phyloP scores from a whole-genome alignment of 1,139 yeast species.

The Geotrichum fermentans region DNA sequence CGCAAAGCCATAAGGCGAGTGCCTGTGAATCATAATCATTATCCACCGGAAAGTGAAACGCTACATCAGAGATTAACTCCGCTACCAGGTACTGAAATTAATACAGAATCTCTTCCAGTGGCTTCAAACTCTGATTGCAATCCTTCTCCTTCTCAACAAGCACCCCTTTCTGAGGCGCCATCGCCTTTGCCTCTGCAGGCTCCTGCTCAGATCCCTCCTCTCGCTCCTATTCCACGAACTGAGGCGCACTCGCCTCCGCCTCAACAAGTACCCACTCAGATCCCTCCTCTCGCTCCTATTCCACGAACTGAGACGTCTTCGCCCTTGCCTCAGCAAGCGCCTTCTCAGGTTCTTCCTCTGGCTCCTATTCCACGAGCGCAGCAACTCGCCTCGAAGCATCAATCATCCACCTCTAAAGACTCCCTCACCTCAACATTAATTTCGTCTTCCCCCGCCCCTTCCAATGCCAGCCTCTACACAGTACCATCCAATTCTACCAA shows the following conservation, averaged over 20 bases:
- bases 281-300: not conserved
- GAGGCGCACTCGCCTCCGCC: not conserved
- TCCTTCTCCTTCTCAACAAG: not conserved
- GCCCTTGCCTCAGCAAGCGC: not conserved
- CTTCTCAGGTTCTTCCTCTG: not conserved
- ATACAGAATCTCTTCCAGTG: not conserved
- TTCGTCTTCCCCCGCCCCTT: slow-evolving; percentile 9
- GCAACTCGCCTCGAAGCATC: not conserved
- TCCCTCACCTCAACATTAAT: slow-evolving; percentile 4
- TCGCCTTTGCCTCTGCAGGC: not conserved
- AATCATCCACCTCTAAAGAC: slow-evolving; percentile 3
- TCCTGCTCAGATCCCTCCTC: not conserved
- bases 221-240: not conserved
- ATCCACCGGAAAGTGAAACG: not conserved
- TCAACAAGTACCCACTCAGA: not conserved
- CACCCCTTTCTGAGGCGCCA: not conserved
- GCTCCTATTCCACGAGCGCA: not conserved
- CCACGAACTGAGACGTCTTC: not conserved
- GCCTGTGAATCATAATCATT: slow-evolving; percentile 9
- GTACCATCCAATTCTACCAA: slow-evolving; percentile 2
- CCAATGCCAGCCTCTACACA: slow-evolving; percentile 5
- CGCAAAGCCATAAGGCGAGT: slow-evolving; percentile 16
- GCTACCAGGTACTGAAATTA: not conserved
- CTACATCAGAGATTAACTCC: slow-evolving; percentile 5
- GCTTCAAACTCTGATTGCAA: not conserved